Evolutionary conservation across 176 grass and related monocot genomes (phyloP).

Genomic region (Oryza brachyantha): DNA sequence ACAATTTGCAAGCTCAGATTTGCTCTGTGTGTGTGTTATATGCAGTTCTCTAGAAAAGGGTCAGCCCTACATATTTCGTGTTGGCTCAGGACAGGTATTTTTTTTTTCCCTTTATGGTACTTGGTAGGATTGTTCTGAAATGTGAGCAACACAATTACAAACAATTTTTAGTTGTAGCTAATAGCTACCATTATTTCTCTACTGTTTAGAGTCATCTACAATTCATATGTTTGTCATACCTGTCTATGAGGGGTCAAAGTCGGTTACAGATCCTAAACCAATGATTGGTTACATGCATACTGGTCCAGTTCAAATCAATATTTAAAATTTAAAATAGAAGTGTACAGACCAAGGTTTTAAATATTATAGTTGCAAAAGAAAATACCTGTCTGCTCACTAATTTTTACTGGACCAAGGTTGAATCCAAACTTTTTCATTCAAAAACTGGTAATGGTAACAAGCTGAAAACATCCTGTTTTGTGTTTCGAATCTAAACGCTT

Average conservation of each 20-base stretch:
- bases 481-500: background rate
- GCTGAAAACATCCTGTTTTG: background rate
- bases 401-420: no score
- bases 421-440: no score
- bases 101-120: background rate
- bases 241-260: background rate
- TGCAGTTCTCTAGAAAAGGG: slow-evolving; percentile 86
- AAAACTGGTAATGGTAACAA: background rate
- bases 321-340: no score
- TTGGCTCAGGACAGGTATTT: slow-evolving; percentile 78
- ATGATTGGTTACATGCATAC: no score
- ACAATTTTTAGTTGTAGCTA: background rate
- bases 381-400: background rate
- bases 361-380: background rate
- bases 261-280: background rate
- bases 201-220: background rate
- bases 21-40: background rate
- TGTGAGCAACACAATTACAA: background rate
- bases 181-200: background rate
- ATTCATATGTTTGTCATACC: background rate
- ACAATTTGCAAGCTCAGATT: background rate
- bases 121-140: background rate
- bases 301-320: no score
- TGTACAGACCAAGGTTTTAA: no score
- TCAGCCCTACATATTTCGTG: slow-evolving; percentile 86